Conservation (phyloP, 139 green algal genomes). For the Asterochloris erici region DNA sequence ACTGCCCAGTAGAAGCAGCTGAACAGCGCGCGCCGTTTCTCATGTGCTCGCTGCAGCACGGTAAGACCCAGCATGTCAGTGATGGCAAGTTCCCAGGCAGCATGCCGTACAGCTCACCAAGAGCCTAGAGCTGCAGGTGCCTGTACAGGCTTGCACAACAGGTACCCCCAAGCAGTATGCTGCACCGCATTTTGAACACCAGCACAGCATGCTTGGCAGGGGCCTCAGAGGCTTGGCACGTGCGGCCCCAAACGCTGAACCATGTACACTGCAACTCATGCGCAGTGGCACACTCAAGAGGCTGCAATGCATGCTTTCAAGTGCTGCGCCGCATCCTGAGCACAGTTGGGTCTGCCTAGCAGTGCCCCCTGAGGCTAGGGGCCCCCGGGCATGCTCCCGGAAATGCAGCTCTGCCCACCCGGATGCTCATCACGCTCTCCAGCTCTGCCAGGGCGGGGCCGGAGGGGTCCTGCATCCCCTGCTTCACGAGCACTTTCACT, state of each 20-base stretch:
- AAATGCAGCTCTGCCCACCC: background rate
- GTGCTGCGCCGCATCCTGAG: too few relatives aligned
- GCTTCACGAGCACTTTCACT: background rate
- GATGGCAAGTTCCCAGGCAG: background rate
- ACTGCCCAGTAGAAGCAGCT: constrained; percentile 24
- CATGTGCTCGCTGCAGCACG: constrained; percentile 15
- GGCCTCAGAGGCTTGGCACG: too few relatives aligned
- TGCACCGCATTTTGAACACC: too few relatives aligned
- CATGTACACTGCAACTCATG: too few relatives aligned
- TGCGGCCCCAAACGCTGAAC: too few relatives aligned
- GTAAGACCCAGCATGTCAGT: background rate
- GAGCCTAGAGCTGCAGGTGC: background rate
- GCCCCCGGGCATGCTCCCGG: too few relatives aligned
- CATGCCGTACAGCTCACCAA: background rate
- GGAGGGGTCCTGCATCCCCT: background rate
- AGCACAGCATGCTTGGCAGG: too few relatives aligned
- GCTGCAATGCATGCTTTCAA: too few relatives aligned
- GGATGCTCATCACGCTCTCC: background rate
- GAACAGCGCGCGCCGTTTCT: constrained; percentile 24
- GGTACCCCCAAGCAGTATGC: background rate
- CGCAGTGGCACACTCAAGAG: too few relatives aligned
- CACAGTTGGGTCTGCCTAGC: too few relatives aligned
- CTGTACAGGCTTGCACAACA: background rate
- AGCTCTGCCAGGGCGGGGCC: background rate
- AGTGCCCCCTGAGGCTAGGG: too few relatives aligned